Evolutionary conservation across 768 basidiomycete genomes (phyloP), one percentile per base, ranked within the genome.

Genomic region (Podaxis pistillaris): DNA sequence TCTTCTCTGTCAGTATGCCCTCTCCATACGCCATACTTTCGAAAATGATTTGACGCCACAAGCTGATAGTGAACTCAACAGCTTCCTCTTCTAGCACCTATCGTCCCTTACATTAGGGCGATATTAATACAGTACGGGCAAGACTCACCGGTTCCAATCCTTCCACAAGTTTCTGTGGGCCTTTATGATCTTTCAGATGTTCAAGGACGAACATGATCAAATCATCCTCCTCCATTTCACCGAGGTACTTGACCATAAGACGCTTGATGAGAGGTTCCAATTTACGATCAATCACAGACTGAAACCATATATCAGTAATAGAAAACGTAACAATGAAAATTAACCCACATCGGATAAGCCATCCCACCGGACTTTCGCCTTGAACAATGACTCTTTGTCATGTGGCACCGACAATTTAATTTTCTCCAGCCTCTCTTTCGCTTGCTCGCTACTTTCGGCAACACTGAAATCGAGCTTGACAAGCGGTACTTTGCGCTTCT

Each of bases 1-100:
- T 86, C 72, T 83, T 85, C 68, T 93, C 94, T 26, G 94, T 94
- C 68, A 90, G 86, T 64, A 96, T 80, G 44, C 94, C 94, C 74
- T 95, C 92, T 65, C 86, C 88, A 73, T 93, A 95, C 28, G 94
- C 92, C 86, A 93, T 90, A 69, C 93, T 94, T 80, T 98, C 95
- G 72, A 96, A 96, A 56, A 94, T 92, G 68, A 96, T 84, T 76
- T 94, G 91, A 59, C 93, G 86, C 95, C 95, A 98, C 53, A 97
- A 81, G 64, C 82, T 82, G 68, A 88, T 74, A n/a, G 86, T 80
- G 62, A 96, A 84, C 64, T 93, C 88, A 28, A 78, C 77, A 4
- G 95, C 94, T 72, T 98, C 95, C 73, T 96, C 95, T 71, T 94
- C 94, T 38, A 98, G 79, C 3, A 97, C 93, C 95, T 97, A 70